Evolutionary conservation across 2,329 filamentous ascomycete species (phyloP).

Genomic region (Alternaria conjuncta): DNA sequence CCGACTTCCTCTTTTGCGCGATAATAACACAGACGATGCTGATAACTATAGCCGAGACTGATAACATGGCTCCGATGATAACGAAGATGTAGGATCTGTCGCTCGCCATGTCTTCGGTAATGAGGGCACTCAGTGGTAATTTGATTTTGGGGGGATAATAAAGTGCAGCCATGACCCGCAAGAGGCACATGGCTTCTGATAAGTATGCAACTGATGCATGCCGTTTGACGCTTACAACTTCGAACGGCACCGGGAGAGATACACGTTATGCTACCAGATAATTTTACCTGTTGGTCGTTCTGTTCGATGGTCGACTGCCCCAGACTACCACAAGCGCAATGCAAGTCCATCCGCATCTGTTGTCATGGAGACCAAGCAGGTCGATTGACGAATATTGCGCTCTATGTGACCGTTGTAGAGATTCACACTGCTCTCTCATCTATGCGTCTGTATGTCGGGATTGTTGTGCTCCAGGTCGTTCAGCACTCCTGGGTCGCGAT

Average conservation of each 20-base stretch:
- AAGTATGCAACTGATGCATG: background rate
- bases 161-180: background rate
- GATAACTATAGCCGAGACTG: background rate
- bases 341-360: background rate
- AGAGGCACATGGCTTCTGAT: background rate
- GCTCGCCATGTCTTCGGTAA: background rate
- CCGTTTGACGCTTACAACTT: background rate
- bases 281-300: background rate
- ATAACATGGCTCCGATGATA: background rate
- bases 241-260: background rate
- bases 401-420: background rate
- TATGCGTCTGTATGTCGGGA: background rate
- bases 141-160: background rate
- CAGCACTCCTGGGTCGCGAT: background rate
- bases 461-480: background rate
- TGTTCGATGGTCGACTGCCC: background rate
- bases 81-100: background rate
- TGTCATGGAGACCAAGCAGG: background rate
- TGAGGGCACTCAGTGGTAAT: background rate
- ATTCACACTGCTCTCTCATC: background rate
- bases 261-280: background rate
- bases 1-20: background rate
- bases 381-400: background rate
- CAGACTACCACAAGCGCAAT: background rate
- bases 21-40: constrained; percentile 3